Evolutionary conservation across 129 eudicot genomes (phyloP), one percentile per base, ranked within the genome.

Genomic region (Centrapalus pauciflorus): DNA sequence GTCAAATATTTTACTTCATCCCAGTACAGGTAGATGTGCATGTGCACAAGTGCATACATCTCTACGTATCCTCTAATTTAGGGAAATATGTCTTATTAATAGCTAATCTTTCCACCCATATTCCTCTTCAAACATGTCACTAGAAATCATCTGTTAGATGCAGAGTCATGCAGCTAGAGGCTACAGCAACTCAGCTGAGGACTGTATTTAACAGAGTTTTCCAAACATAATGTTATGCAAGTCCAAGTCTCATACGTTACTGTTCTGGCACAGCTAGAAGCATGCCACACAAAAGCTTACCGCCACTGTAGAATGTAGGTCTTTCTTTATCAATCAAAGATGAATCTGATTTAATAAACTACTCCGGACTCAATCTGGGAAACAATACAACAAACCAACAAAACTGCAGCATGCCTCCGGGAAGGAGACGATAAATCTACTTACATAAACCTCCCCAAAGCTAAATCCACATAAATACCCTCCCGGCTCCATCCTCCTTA

Each of bases 241-340:
- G 0, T 38, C 7, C 20, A 4, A 7, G 23, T n/a, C n/a, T n/a
- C n/a, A 67, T 20, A 30, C 10, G 29, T 46, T 11, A 17, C 71
- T 66, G 51, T 67, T 51, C 50, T 32, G 13, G 33, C 12, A 50
- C 21, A 67, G n/a, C 55, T 38, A 41, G 29, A 58, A 58, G n/a
- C 35, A 56, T 28, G 10, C 16, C 67, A 7, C 62, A 67, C 34
- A 67, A 21, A 51, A 12, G 30, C 5, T 21, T 38, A 14, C 54
- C 41, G 3, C 12, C 25, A 33, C 4, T 6, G 13, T 50, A 51
- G 34, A 63, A n/a, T n/a, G n/a, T n/a, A n/a, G n/a, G n/a, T n/a
- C n/a, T n/a, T n/a, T n/a, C n/a, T n/a, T n/a, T n/a, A n/a, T n/a
- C n/a, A n/a, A n/a, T n/a, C n/a, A n/a, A n/a, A n/a, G n/a, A n/a